Evolutionary conservation across 1,139 yeast genomes (phyloP), one percentile per base, ranked within the genome.

Genomic region (Casaregolazyma suthepensis): DNA sequence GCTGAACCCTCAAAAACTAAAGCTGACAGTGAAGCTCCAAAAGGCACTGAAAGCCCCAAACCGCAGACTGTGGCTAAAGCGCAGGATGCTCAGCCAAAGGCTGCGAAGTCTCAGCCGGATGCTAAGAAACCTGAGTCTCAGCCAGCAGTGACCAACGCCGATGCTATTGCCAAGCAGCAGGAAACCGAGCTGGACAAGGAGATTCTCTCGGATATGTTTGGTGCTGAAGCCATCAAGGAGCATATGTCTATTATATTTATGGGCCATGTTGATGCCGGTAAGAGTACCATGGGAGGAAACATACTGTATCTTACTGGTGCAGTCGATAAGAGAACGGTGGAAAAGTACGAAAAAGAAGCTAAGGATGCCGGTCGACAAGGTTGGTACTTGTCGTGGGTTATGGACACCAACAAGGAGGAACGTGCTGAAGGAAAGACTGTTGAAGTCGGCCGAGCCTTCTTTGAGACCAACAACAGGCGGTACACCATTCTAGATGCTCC

Each of bases 251-350:
- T 93, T 65, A 90, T 93, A 66, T 93, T 93, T 73, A 94, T 93
- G 98, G 99, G 99, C 63, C 99, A 93, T 70, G 99, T 93, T 64
- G 99, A 93, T 79, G 99, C 99, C 45, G 99, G 99, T 70, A 93
- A 93, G 74, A 89, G 97, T 53, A 93, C 99, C 59, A 90, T 94
- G 96, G 99, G 99, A 69, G 99, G 99, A 74, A 93, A 93, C 72
- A 77, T 93, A 65, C 80, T 93, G 62, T 93, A 79, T 70, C 77
- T 93, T 67, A 91, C 98, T 43, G 98, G 98, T 56, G 88, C 97
- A 48, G 99, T 93, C 56, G 99, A 93, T 73, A 93, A 93, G 78
- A 89, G 99, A 77, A 93, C 98, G n/a, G 94, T 94, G 60, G 99
- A 93, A 62, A 93, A 93, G 74, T 91, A 91, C 70, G 98, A 94